phyloP scores from a whole-genome alignment of 306 rosid species.

The Dryas octopetala region DNA sequence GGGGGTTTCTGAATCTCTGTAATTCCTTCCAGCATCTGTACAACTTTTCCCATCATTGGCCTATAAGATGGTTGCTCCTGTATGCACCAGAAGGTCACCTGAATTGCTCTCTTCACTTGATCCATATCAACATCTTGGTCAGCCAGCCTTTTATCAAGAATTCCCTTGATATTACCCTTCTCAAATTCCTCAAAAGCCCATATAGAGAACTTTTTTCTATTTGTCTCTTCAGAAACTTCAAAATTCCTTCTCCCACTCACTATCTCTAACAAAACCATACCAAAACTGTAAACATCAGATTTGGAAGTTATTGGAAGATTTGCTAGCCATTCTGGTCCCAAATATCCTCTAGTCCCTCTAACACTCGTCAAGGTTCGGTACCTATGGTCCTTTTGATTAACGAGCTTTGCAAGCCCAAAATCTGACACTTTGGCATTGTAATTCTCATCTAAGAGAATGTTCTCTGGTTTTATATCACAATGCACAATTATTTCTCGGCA shows the following conservation, averaged over 20 bases:
- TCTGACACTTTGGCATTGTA: constrained; percentile 78
- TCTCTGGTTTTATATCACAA: constrained; percentile 87
- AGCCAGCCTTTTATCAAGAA: constrained; percentile 61
- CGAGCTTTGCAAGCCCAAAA: constrained; percentile 83
- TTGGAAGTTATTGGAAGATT: constrained; percentile 75
- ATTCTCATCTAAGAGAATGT: constrained; percentile 76
- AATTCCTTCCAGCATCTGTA: constrained; percentile 88
- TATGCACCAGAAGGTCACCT: constrained; percentile 86
- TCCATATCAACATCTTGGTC: constrained; percentile 57
- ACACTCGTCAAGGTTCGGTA: constrained; percentile 65
- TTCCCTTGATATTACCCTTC: constrained; percentile 53
- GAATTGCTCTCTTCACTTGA: constrained; percentile 56
- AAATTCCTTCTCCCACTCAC: constrained; percentile 83
- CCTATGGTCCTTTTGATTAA: constrained; percentile 55
- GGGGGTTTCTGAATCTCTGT: constrained; percentile 58
- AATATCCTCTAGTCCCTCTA: constrained; percentile 80
- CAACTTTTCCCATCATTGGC: constrained; percentile 73
- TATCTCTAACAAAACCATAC: constrained; percentile 85
- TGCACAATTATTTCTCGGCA: constrained; percentile 87
- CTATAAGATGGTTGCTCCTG: constrained; percentile 80
- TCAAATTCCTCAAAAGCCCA: constrained; percentile 81
- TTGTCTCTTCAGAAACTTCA: constrained; percentile 64
- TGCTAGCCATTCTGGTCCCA: constrained; percentile 92
- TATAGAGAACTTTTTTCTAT: constrained; percentile 53
- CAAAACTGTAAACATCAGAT: constrained; percentile 75